These are phyloP conservation scores for Cytospora piceicola DNA, from an alignment of 2,329 filamentous ascomycete genomes.

Conservation along the genomic window DNA sequence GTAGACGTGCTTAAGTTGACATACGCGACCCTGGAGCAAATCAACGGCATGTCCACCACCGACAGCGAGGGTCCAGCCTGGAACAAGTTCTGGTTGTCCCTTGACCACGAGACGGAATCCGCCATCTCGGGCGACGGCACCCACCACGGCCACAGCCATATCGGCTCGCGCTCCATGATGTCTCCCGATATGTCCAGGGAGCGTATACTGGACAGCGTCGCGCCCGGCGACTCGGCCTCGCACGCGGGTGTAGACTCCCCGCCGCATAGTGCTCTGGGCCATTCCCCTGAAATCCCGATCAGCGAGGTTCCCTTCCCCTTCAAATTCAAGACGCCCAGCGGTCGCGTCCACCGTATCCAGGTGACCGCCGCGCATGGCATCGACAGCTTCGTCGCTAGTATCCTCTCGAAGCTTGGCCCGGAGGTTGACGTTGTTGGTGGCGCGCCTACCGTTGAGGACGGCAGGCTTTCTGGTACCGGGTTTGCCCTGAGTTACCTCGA, in stretches of 20 bases:
- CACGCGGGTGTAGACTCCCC: constrained; percentile 84
- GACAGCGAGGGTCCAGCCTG: constrained; percentile 95
- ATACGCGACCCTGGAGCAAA: constrained; percentile 96
- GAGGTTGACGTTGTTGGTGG: constrained; percentile 88
- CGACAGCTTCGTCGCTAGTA: constrained; percentile 73
- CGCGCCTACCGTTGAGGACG: constrained; percentile 75
- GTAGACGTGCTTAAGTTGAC: constrained; percentile 98
- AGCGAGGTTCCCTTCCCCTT: constrained; percentile 88
- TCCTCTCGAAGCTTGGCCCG: constrained; percentile 80
- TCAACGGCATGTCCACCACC: constrained; percentile 88
- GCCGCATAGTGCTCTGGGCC: constrained; percentile 62
- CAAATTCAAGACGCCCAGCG: constrained; percentile 98
- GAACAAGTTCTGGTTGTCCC: constrained; percentile 99
- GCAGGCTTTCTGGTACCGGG: constrained; percentile 74
- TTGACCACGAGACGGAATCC: constrained; percentile 93
- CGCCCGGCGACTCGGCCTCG: constrained; percentile 92
- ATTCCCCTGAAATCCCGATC: constrained; percentile 57
- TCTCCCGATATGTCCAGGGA: constrained; percentile 79
- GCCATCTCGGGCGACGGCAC: constrained; percentile 92
- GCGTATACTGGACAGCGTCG: constrained; percentile 76
- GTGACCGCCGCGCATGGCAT: constrained; percentile 81
- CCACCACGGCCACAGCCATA: constrained; percentile 66
- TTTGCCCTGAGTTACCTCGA: constrained; percentile 96
- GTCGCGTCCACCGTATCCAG: constrained; percentile 90
- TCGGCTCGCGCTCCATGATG: constrained; percentile 74